phyloP scores from a whole-genome alignment of 1,284 basidiomycete genomes.

The Veloboletus limbatus region DNA sequence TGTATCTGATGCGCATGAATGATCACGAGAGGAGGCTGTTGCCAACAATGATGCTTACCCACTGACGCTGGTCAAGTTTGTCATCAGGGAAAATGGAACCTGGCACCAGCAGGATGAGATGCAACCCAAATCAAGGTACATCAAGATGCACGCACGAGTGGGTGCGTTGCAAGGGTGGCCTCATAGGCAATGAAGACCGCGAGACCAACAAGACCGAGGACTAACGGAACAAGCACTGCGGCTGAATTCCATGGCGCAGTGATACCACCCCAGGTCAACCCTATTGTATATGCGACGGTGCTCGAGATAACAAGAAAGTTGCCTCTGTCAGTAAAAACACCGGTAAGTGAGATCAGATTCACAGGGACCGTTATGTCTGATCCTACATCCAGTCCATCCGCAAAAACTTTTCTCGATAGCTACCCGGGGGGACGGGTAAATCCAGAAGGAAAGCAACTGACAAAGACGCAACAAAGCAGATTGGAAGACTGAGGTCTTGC shows the following conservation, averaged over 20 bases:
- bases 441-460: slow-evolving; percentile 10
- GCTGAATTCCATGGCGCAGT: slow-evolving; percentile 13
- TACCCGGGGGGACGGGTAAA: slow-evolving; percentile 10
- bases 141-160: slow-evolving; percentile 6
- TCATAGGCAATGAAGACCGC: slow-evolving; percentile 14
- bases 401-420: not conserved
- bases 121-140: not conserved
- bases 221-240: slow-evolving; percentile 10
- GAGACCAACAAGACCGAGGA: slow-evolving; percentile 16
- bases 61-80: slow-evolving; percentile 13
- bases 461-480: slow-evolving; percentile 9
- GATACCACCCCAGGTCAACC: slow-evolving; percentile 17
- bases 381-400: slow-evolving; percentile 17
- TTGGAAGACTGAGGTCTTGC: slow-evolving; percentile 21
- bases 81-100: slow-evolving; percentile 17
- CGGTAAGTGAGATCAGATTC: not conserved
- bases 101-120: not conserved
- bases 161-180: slow-evolving; percentile 10
- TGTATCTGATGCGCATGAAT: slow-evolving; percentile 6
- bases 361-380: rapidly evolving
- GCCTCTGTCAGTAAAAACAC: slow-evolving; percentile 5
- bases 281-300: slow-evolving; percentile 13
- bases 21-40: not conserved
- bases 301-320: slow-evolving; percentile 15
- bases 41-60: slow-evolving; percentile 9